These are phyloP conservation scores for Triglochin maritima DNA, from an alignment of 106 monocot species.

Conservation along the genomic window DNA sequence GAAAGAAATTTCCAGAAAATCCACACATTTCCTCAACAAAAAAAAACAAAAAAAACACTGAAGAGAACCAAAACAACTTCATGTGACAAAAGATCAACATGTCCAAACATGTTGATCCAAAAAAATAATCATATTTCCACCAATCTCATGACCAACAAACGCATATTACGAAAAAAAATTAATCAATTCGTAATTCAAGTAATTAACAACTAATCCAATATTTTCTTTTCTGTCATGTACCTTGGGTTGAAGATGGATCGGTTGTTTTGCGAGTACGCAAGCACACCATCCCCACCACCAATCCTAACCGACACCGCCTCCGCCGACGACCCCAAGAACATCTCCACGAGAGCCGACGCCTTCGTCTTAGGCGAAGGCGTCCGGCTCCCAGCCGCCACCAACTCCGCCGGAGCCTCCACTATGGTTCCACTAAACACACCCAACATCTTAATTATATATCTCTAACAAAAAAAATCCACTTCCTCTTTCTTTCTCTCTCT, in stretches of 20 bases:
- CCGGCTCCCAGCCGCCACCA: constrained; percentile 75
- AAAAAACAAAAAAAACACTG: too few relatives aligned
- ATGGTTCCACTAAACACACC: constrained; percentile 79
- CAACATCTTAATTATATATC: constrained; percentile 36
- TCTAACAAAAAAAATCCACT: not conserved
- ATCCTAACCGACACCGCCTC: constrained; percentile 50
- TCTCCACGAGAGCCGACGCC: constrained; percentile 51
- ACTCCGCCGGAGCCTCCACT: constrained; percentile 74
- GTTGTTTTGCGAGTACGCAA: constrained; percentile 57
- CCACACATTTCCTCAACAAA: too few relatives aligned
- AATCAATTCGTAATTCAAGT: too few relatives aligned
- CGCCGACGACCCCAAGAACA: constrained; percentile 26
- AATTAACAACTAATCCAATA: too few relatives aligned
- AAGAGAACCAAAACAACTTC: too few relatives aligned
- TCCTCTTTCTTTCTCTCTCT: constrained; percentile 10
- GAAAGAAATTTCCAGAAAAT: too few relatives aligned
- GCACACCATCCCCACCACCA: constrained; percentile 34
- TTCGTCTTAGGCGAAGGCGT: constrained; percentile 91
- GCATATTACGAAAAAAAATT: too few relatives aligned
- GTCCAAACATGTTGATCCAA: too few relatives aligned
- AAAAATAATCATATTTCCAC: too few relatives aligned
- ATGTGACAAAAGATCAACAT: too few relatives aligned
- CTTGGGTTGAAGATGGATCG: constrained; percentile 56
- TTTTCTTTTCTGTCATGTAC: constrained; percentile 9
- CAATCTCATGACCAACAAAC: too few relatives aligned